Conservation (phyloP, 495 filamentous ascomycete species). For the Hypoxylon intermedium region DNA sequence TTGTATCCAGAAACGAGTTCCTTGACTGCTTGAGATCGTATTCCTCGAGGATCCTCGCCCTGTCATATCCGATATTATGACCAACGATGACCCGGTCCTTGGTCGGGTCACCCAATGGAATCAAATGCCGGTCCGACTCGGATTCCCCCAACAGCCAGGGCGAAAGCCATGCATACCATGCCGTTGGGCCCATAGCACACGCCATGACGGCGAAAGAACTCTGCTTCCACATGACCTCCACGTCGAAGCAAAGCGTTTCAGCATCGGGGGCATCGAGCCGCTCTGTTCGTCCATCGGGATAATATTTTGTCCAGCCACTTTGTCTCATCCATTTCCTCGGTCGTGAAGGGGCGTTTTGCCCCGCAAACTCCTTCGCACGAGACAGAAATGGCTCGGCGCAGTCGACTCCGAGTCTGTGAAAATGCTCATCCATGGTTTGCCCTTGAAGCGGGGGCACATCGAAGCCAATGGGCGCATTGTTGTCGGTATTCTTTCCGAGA, state of each 20-base stretch:
- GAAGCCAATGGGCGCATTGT: slow-evolving; percentile 77
- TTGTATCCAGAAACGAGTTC: slow-evolving; percentile 94
- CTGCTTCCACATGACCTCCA: slow-evolving; percentile 95
- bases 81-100: slow-evolving; percentile 80
- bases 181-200: slow-evolving; percentile 82
- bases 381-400: slow-evolving; percentile 85
- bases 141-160: slow-evolving; percentile 91
- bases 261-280: slow-evolving; percentile 78
- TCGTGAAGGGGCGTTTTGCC: slow-evolving; percentile 68
- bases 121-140: slow-evolving; percentile 75
- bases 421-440: slow-evolving; percentile 88
- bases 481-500: slow-evolving; percentile 86
- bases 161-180: slow-evolving; percentile 98
- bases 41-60: slow-evolving; percentile 87
- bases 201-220: slow-evolving; percentile 95
- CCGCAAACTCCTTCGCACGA: slow-evolving; percentile 75
- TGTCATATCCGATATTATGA: slow-evolving; percentile 96
- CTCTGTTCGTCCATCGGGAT: slow-evolving; percentile 71
- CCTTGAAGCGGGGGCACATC: slow-evolving; percentile 84
- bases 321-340: slow-evolving; percentile 80
- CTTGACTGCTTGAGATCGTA: slow-evolving; percentile 81
- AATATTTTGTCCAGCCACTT: slow-evolving; percentile 96
- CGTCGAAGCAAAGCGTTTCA: slow-evolving; percentile 87
- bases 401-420: slow-evolving; percentile 87
- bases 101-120: slow-evolving; percentile 80